Base-by-base conservation (phyloP, 2,329 filamentous ascomycete genomes). In the Apiospora saccharicola region DNA sequence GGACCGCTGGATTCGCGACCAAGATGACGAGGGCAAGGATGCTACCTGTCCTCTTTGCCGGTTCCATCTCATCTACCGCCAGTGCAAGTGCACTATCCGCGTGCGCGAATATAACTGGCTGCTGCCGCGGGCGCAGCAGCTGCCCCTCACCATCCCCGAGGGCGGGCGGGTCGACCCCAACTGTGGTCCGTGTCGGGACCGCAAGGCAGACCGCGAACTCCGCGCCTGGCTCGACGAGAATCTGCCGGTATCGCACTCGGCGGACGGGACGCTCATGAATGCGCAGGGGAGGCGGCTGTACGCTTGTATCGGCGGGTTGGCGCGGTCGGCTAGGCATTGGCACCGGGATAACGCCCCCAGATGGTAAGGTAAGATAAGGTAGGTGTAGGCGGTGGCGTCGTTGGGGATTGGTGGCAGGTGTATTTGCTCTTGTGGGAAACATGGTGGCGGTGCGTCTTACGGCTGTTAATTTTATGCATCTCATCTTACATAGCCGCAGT, bases 11-110 rank as follows among this genome's bases (percentile, higher is more conserved):
- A 19, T 47, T 12, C 22, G 43, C 30, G 19, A 34, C n/a, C 24
- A 12, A 0, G 34, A 68, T 14, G 43, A 51, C 30, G 47, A 41
- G 16, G 7, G 14, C 30, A 12, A 26, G n/a, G 4, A 3, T 7
- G 51, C 49, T 1, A 47, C 24, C 57, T 71, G 70, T 19, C 70
- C 70, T 3, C 4, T 71, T 14, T 71, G 70, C 30, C 53, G 70
- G 4, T 67, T 67, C 34, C 16, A 14, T 3, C 70, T 71, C 12
- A 7, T 24, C 13, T 47, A 71, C 26, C 1, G 5, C 13, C 22
- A 34, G 16, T 70, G 69, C n/a, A 22, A 26, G 1, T 64, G 53
- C 26, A 26, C 7, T 1, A 19, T 71, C 7, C 51, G 37, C 24
- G 13, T 53, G 2, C 24, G 57, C 4, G 53, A 34, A 8, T 71